Evolutionary conservation across 2,329 filamentous ascomycete genomes (phyloP).

Genomic region (Elsinoe ampelina): DNA sequence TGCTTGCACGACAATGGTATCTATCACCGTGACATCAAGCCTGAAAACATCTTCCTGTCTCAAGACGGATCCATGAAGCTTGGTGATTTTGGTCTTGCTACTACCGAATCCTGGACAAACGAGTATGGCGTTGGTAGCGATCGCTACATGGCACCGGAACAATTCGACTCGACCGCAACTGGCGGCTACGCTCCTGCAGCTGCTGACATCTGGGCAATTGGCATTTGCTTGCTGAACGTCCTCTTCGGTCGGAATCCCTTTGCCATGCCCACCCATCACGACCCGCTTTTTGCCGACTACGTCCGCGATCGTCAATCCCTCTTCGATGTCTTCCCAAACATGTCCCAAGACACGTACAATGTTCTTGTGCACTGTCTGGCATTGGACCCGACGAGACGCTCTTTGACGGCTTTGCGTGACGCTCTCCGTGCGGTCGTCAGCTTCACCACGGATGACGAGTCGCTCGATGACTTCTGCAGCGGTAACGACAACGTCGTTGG

Average conservation of each 20-base stretch:
- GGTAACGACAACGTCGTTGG: constrained; percentile 59
- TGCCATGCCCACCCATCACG: constrained; percentile 78
- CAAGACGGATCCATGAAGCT: constrained; percentile 86
- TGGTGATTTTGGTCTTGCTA: constrained; percentile 90
- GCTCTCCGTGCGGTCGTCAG: constrained; percentile 71
- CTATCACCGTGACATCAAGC: constrained; percentile 97
- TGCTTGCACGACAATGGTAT: constrained; percentile 86
- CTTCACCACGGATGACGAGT: constrained; percentile 91
- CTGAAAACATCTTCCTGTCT: constrained; percentile 95
- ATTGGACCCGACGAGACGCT: constrained; percentile 81
- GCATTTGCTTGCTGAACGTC: constrained; percentile 92
- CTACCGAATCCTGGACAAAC: constrained; percentile 78
- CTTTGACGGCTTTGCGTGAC: constrained; percentile 65
- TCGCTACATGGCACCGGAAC: constrained; percentile 97
- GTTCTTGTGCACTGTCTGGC: constrained; percentile 86
- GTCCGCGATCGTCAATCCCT: constrained; percentile 87
- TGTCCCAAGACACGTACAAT: constrained; percentile 97
- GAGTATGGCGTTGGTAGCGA: constrained; percentile 94
- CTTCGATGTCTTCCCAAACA: constrained; percentile 95
- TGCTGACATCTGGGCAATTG: constrained; percentile 95
- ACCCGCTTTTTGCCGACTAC: constrained; percentile 88
- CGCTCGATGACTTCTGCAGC: constrained; percentile 85
- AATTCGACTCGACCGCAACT: constrained; percentile 74
- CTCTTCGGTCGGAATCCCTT: constrained; percentile 96
- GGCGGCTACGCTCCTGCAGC: constrained; percentile 81